Evolutionary conservation across 192 early-diverging fungal genomes (phyloP), one percentile per base, ranked within the genome.

Genomic region (Thoreauomyces humboldtii): DNA sequence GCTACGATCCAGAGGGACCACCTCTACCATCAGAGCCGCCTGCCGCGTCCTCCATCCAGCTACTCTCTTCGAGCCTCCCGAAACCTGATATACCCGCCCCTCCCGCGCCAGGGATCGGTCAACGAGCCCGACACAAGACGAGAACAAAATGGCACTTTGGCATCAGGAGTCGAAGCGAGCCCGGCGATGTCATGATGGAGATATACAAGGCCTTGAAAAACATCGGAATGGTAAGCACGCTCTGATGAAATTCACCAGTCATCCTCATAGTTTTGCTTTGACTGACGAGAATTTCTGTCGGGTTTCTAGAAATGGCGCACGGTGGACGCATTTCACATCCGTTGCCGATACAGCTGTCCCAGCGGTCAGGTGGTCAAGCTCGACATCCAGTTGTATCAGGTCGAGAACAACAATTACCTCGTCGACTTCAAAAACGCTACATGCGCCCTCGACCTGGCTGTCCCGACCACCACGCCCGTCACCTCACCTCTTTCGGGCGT

Each of bases 61-160:
- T 81, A 22, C 55, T 81, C 31, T 53, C 51, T 54, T 85, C 84
- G n/a, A 83, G 78, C 66, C 59, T 88, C 59, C 87, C 87, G 11
- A 75, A 68, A 4, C 50, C 50, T 2, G 59, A 45, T 11, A 6
- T 52, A 27, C 50, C 25, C 7, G 32, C 32, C 17, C 34, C 55
- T 9, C 34, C 38, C 38, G 11, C 55, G 35, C 55, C 55, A 4
- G 55, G 55, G 2, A 57, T 57, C 4, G 55, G 55, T 11, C 38
- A 57, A 51, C 52, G 53, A 14, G 46, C 55, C 19, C 67, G 67
- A 28, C 60, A 62, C 24, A 84, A 77, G 43, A 74, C 80, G 4
- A 76, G 91, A 45, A 87, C 91, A 4, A 91, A 89, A 72, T 99
- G 97, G 97, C 95, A 99, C 76, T 97, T 96, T 82, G 97, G 97